Percentiles rank a stretch among this genome's conserved stretches.
Conservation (phyloP, 2,329 filamentous ascomycete species). For the Fusarium secorum region DNA sequence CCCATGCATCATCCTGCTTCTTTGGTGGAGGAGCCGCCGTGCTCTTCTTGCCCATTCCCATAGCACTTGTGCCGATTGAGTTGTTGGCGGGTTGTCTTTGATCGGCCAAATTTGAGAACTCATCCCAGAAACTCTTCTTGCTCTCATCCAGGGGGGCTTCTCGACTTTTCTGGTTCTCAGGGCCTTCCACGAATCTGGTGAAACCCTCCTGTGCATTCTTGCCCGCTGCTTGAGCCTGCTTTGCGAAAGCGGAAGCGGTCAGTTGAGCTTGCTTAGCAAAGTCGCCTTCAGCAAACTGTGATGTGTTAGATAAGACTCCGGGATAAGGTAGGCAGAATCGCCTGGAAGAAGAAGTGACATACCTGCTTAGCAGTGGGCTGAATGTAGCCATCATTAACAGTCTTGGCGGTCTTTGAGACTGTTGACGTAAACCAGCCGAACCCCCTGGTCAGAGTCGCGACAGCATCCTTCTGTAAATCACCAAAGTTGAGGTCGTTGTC, state of each 20-base stretch:
- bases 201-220: slow-evolving; percentile 81
- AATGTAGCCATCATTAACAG: slow-evolving; percentile 88
- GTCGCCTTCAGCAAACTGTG: slow-evolving; percentile 79
- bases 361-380: slow-evolving; percentile 92
- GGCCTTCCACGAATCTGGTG: slow-evolving; percentile 86
- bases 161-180: slow-evolving; percentile 50
- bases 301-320: slow-evolving; percentile 36
- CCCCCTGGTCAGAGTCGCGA: slow-evolving; percentile 87
- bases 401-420: slow-evolving; percentile 89
- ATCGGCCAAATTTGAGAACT: slow-evolving; percentile 77
- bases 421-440: slow-evolving; percentile 94
- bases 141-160: slow-evolving; percentile 62
- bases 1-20: slow-evolving; percentile 68
- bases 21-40: slow-evolving; percentile 43
- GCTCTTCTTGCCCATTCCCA: slow-evolving; percentile 61
- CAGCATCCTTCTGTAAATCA: slow-evolving; percentile 89
- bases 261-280: slow-evolving; percentile 72
- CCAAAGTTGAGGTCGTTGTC: slow-evolving; percentile 69
- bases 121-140: slow-evolving; percentile 91
- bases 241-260: slow-evolving; percentile 71
- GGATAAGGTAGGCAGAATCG: not conserved
- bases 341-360: slow-evolving; percentile 33
- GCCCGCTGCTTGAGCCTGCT: slow-evolving; percentile 73
- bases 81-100: slow-evolving; percentile 56
- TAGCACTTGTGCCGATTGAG: slow-evolving; percentile 66